Evolutionary conservation across 768 basidiomycete genomes (phyloP), one percentile per base, ranked within the genome.

Genomic region (Pleurotus giganteus): DNA sequence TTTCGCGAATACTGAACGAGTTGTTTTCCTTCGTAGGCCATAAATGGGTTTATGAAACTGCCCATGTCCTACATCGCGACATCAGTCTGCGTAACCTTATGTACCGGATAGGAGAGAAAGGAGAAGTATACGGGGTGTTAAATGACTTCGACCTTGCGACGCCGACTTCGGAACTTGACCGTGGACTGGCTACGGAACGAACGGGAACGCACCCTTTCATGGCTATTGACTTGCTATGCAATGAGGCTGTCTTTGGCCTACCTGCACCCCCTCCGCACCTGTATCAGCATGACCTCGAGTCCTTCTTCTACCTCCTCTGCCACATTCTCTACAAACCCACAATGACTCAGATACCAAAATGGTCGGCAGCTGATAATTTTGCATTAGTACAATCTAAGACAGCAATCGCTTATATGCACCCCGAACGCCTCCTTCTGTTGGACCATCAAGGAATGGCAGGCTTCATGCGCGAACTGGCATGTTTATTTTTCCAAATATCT

Each of bases 71-170:
- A 24, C 49, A 51, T 15, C 49, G 34, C n/a, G 49, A 51, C 15
- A 37, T 51, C 21, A 51, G 49, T 34, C 15, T 51, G n/a, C n/a
- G 15, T 12, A 51, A 51, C 31, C 15, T 34, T 6, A 51, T 51
- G 49, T 51, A 34, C 17, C 43, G 43, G 19, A 13, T 8, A 15
- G 19, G 21, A 6, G 15, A 34, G 4, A 26, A 51, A 8, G 49
- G 23, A 21, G 24, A 3, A 3, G 26, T 37, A 9, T 24, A 23
- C 12, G 49, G 49, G 1, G 49, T 51, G 4, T 24, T 51, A 21
- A 51, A 51, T 13, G 49, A 51, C 49, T 51, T 51, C 24, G 49
- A 51, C 24, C 32, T 51, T 34, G 49, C 49, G n/a, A 19, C 49
- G 9, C 31, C 15, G 8, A 17, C 7, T 9, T 9, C 49, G 6